Base-by-base conservation (phyloP, 306 rosid species). In the Quercus parvula region DNA sequence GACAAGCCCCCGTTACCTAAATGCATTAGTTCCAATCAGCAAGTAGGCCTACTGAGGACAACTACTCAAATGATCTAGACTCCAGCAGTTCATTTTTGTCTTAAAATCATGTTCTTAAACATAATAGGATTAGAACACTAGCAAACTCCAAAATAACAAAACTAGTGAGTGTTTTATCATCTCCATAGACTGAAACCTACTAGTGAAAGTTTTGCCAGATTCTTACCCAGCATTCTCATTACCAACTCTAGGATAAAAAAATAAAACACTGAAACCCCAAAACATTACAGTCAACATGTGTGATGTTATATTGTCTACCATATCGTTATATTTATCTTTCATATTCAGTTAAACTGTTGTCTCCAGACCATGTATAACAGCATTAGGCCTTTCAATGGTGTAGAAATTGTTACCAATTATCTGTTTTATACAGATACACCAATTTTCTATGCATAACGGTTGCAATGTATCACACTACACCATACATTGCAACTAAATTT, bases 261-360 rank as follows among this genome's bases (percentile, higher is more conserved):
- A 8, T 24, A 66, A 13, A 13, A 69, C 30, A 46, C 25, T 35
- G 28, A 70, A 77, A 68, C 64, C 72, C 78, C 35, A 71, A 46
- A 59, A 54, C 35, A 81, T 61, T 11, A 10, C 17, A 31, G 25
- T 69, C 70, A 57, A 72, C 20, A 11, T 15, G 31, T 19, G 22
- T 30, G 10, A 74, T 30, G 62, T 27, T 38, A 35, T 25, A 7
- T 35, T 30, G 61, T 31, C 63, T 20, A 78, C 35, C 9, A 46
- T 41, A 41, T 49, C 73, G 74, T 75, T 25, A 81, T 78, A 69
- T 70, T 41, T 78, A 69, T 54, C 38, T 72, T 81, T 27, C 27
- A 77, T 20, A 46, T 64, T 4, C 78, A 75, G 46, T 30, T 19
- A 7, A 51, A 57, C 56, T 28, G 54, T 57, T 24, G 22, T 83